Base-by-base conservation (phyloP, 1,284 basidiomycete species). In the Puccinia sorghi region DNA sequence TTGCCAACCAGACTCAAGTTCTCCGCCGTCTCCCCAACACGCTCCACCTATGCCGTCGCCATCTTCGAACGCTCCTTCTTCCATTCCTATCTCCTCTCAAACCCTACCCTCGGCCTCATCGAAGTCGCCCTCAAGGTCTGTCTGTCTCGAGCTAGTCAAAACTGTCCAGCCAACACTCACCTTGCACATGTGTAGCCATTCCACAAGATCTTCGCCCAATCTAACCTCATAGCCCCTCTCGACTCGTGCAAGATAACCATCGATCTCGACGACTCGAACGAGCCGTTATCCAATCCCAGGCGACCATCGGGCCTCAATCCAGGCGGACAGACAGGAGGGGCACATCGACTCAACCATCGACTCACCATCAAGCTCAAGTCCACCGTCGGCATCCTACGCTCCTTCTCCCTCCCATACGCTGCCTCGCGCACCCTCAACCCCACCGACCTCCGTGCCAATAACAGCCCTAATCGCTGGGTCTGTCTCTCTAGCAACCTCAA, bases 401-500 rank as follows among this genome's bases (percentile, higher is more conserved):
- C 75, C 54, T 77, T 77, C 64, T 69, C 66, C 1, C 41, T 77
- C 22, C 75, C 63, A n/a, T 77, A 57, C 41, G 56, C 75, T 11
- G 56, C 46, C 32, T 77, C 75, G 20, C 63, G 75, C 37, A 59
- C 75, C n/a, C 43, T 77, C 25, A 77, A 77, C 22, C 67, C 64
- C 13, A 69, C 54, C 54, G 75, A 77, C 27, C 52, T 77, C 1
- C 50, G 75, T 39, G 67, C 52, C 0, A 43, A 69, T 9, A 77
- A 77, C 46, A 77, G 75, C 56, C 75, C 66, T 3, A 77, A 77
- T 61, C 39, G 41, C 41, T 77, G 75, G 75, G 46, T 77, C n/a
- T 77, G 50, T 70, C 66, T 59, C 25, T 70, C 75, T 12, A 59
- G 39, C 25, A 41, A 70, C 37, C 54, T 77, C 41, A 77, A 77